A percentile compares a stretch with the other conserved stretches of the same genome.
Evolutionary conservation across 768 basidiomycete genomes (phyloP).

Genomic region (Pholiota molesta): DNA sequence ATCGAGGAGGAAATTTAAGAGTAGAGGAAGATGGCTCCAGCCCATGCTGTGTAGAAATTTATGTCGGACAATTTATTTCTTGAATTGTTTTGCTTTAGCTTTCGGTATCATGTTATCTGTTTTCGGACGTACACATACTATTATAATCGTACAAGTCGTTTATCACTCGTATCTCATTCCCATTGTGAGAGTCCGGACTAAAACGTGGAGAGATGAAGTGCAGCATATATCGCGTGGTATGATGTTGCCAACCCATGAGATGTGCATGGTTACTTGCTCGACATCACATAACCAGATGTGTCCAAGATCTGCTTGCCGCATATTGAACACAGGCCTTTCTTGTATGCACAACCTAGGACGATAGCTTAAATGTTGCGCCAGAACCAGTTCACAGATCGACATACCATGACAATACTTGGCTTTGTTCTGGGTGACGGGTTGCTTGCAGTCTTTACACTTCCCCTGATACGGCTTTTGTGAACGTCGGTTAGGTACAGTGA

Average conservation of each 20-base stretch:
- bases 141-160: constrained; percentile 21
- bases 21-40: constrained; percentile 43
- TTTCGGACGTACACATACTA: constrained; percentile 23
- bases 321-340: constrained; percentile 84
- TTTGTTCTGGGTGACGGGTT: constrained; percentile 79
- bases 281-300: constrained; percentile 84
- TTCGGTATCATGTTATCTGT: constrained; percentile 18
- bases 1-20: constrained; percentile 87
- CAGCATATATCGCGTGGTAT: background rate
- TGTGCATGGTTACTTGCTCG: constrained; percentile 59
- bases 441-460: constrained; percentile 89
- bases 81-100: constrained; percentile 18
- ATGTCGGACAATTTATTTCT: constrained; percentile 6
- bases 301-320: constrained; percentile 88
- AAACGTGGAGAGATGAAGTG: constrained; percentile 1
- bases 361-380: constrained; percentile 13
- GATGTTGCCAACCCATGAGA: background rate
- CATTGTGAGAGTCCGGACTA: background rate
- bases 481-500: constrained; percentile 22
- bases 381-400: constrained; percentile 24
- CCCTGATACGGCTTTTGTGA: constrained; percentile 75
- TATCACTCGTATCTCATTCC: background rate
- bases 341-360: constrained; percentile 78
- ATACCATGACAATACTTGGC: constrained; percentile 90
- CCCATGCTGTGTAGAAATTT: constrained; percentile 15